phyloP scores from a whole-genome alignment of 306 rosid species.

The Purshia tridentata region DNA sequence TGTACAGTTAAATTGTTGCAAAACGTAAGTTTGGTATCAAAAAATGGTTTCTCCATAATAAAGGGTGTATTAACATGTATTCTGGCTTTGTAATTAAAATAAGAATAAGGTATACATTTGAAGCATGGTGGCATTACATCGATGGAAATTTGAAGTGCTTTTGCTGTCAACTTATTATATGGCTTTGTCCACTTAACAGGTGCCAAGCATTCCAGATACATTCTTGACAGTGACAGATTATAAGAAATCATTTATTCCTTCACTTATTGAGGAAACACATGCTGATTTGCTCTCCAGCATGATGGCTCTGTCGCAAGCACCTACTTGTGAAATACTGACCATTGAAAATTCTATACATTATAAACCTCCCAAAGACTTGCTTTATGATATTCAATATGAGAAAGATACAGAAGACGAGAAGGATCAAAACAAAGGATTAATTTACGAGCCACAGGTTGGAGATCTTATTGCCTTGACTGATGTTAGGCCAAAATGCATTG shows the following conservation, averaged over 20 bases:
- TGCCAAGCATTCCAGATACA: conserved; percentile 40
- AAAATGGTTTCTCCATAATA: too few species aligned
- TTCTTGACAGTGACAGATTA: conserved; percentile 38
- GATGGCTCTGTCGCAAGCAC: conserved; percentile 29
- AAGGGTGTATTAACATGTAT: too few species aligned
- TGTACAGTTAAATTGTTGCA: too few species aligned
- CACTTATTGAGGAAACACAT: conserved; percentile 58
- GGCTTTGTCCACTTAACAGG: conserved; percentile 27
- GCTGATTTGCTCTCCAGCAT: conserved; percentile 41
- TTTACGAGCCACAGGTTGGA: conserved; percentile 48
- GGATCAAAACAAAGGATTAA: background rate
- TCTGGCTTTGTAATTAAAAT: too few species aligned
- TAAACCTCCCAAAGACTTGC: conserved; percentile 16
- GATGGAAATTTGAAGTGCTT: background rate
- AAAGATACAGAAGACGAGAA: background rate
- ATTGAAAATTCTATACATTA: background rate
- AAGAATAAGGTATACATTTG: too few species aligned
- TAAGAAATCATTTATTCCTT: conserved; percentile 41
- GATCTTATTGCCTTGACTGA: conserved; percentile 58
- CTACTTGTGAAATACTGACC: conserved; percentile 30
- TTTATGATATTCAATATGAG: conserved; percentile 23
- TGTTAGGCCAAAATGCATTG: conserved; percentile 25
- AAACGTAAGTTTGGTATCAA: too few species aligned
- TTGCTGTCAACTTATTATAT: background rate
- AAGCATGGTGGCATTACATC: background rate